phyloP scores from a whole-genome alignment of 257 asterid genomes.

The Apocynum venetum region DNA sequence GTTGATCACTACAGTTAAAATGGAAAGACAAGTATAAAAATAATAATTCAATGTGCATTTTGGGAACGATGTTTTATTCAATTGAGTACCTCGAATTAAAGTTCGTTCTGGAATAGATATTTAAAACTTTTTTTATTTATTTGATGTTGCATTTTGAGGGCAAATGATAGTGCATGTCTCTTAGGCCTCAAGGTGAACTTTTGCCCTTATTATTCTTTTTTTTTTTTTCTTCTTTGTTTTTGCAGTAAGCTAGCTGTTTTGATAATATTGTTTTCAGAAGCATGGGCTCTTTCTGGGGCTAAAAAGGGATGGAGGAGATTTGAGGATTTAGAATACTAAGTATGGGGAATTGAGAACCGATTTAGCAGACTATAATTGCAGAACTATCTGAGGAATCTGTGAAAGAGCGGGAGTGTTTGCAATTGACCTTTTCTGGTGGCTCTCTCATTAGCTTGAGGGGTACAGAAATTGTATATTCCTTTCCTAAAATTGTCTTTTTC shows the following conservation, averaged over 20 bases:
- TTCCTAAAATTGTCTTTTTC: not conserved
- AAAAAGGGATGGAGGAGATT: conserved; percentile 56
- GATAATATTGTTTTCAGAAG: conserved; percentile 30
- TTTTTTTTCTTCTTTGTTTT: not conserved
- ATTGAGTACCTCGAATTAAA: not conserved
- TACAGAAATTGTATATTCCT: conserved; percentile 22
- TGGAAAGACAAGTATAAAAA: not conserved
- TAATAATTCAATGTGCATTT: not conserved
- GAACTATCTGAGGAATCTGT: conserved; percentile 83
- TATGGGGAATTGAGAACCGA: conserved; percentile 58
- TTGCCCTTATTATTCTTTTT: conserved; percentile 5
- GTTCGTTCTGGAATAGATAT: not conserved
- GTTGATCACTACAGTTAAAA: not conserved
- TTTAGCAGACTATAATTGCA: conserved; percentile 86
- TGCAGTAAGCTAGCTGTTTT: conserved; percentile 23
- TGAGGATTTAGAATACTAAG: conserved; percentile 67
- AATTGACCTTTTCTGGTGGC: conserved; percentile 91
- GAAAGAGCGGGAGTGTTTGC: conserved; percentile 74
- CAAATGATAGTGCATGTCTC: conserved; percentile 21
- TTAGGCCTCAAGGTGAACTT: conserved; percentile 14
- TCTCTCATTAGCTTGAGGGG: conserved; percentile 77
- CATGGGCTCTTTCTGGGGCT: conserved; percentile 58
- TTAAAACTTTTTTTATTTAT: not conserved
- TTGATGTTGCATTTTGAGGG: not conserved
- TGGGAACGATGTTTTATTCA: not conserved